A percentile compares a stretch with the other conserved stretches of the same genome.
These are phyloP conservation scores for Ophiostoma sp. DNA, from an alignment of 2,329 filamentous ascomycete genomes.

Conservation along the genomic window DNA sequence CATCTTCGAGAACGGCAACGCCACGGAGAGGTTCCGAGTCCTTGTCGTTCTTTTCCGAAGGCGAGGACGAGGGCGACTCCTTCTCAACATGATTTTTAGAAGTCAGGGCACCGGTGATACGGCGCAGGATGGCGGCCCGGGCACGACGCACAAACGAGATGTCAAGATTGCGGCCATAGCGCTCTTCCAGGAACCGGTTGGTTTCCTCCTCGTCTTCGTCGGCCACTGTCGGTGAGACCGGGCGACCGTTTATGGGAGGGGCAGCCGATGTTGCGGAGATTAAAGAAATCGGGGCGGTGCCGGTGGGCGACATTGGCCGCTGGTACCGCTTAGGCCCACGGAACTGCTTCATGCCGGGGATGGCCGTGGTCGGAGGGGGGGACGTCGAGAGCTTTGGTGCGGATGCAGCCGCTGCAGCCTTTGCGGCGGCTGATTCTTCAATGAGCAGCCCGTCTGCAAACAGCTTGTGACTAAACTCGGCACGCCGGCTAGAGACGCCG, in stretches of 20 bases:
- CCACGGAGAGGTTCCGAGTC: constrained; percentile 49
- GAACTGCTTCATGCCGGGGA: constrained; percentile 35
- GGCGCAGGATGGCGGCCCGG: constrained; percentile 74
- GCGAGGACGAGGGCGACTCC: constrained; percentile 31
- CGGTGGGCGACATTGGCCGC: constrained; percentile 43
- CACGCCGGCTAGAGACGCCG: constrained; percentile 82
- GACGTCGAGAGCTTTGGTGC: constrained; percentile 8
- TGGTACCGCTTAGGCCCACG: constrained; percentile 82
- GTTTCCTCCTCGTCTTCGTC: constrained; percentile 52
- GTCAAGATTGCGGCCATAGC: constrained; percentile 87
- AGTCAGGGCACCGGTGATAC: constrained; percentile 81
- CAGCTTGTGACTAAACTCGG: constrained; percentile 78
- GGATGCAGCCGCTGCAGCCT: background rate
- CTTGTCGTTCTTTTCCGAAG: background rate
- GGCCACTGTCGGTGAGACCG: constrained; percentile 23
- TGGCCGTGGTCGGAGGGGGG: background rate
- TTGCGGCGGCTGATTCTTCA: constrained; percentile 8
- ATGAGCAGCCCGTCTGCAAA: constrained; percentile 61
- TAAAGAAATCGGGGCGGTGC: constrained; percentile 13
- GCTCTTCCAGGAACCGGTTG: constrained; percentile 80
- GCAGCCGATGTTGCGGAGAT: background rate
- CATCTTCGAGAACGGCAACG: constrained; percentile 67
- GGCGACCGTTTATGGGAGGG: background rate
- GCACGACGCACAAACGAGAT: constrained; percentile 72
- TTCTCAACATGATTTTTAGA: constrained; percentile 58